Conservation (phyloP, 2,329 filamentous ascomycete genomes). For the Aspergillus awamori region DNA sequence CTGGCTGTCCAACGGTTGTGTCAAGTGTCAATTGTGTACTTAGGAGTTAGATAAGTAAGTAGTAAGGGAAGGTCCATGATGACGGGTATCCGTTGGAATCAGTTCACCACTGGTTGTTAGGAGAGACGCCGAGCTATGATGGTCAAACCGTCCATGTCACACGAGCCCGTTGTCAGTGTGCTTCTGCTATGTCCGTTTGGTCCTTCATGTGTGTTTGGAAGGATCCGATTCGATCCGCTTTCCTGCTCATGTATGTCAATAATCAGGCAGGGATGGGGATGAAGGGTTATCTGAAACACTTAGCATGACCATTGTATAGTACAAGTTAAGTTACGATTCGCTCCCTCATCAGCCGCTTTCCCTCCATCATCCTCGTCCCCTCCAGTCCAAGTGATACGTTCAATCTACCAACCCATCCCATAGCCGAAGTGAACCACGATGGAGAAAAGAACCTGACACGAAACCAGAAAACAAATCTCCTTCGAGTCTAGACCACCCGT, state of each 20-base stretch:
- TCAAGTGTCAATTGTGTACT: not conserved
- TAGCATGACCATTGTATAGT: not conserved
- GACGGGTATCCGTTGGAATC: not conserved
- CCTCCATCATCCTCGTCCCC: not conserved
- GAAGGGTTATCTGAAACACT: not conserved
- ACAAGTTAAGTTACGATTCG: not conserved
- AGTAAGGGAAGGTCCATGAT: not conserved
- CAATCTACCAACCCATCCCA: not conserved
- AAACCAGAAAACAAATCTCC: not conserved
- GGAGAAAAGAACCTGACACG: not conserved
- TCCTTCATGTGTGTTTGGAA: not conserved
- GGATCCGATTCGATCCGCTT: not conserved
- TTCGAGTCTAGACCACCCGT: not conserved
- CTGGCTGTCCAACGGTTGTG: conserved; percentile 1
- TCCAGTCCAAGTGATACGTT: no score
- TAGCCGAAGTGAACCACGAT: not conserved
- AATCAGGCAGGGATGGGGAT: not conserved
- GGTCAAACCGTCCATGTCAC: conserved; percentile 3
- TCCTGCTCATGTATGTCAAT: not conserved
- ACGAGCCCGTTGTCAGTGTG: conserved; percentile 1
- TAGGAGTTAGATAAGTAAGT: no score
- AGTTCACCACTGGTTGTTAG: not conserved
- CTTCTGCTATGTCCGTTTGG: not conserved
- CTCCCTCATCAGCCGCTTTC: not conserved
- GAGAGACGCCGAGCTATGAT: not conserved